Evolutionary conservation across 1,139 yeast species (phyloP), one percentile per base, ranked within the genome.

Genomic region (Yamadazyma triangularis): DNA sequence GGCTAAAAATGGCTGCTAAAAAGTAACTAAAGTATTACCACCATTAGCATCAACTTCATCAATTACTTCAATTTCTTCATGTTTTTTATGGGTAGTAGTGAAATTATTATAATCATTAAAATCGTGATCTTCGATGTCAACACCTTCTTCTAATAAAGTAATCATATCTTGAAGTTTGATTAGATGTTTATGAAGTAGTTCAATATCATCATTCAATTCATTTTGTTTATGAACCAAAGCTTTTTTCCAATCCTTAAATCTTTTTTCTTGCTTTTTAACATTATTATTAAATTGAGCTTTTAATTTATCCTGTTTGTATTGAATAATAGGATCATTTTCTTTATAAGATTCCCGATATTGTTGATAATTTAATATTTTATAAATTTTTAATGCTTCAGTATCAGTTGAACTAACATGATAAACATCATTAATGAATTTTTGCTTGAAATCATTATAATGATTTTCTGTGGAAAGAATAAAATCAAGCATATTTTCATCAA

Each of bases 171-270:
- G 70, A 31, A 75, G 45, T 10, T 44, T 36, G 12, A 61, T 47
- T 19, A 72, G 49, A 13, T 52, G 43, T 9, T 45, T 46, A 38
- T 73, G 73, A 31, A 64, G 44, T 5, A 42, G 47, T 36, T 73
- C 77, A 38, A 81, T 69, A 36, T 77, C 86, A 25, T 58, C 52
- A 44, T 81, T 81, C 45, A 77, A 69, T 31, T 54, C 55, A 18
- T 64, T 63, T 51, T 83, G 91, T 43, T 73, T 73, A 13, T 60
- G 63, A 28, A 73, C 63, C 34, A 85, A 62, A 3, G 73, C 77
- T 29, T 54, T 55, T 41, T 77, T 77, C 89, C 91, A 83, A 25
- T 72, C 75, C 45, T 73, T 73, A 47, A 84, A 82, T 40, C 75
- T 69, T 33, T 56, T 61, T 43, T 82, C 87, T 50, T 83, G 85